Base-by-base conservation (phyloP, 1,139 yeast genomes). In the Scheffersomyces insectosa region DNA sequence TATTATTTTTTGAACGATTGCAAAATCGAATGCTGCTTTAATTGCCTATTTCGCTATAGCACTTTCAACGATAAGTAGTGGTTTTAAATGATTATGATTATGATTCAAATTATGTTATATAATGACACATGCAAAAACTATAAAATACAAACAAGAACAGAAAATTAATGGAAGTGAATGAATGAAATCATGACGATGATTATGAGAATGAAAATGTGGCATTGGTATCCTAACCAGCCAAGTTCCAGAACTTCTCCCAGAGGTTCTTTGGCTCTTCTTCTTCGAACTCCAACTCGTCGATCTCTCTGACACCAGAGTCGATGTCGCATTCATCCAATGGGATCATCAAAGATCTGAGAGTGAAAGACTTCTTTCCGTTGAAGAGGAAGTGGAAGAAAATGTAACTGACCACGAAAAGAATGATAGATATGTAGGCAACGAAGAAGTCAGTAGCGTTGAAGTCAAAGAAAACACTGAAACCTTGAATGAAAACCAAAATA, bases 401-500 rank as follows among this genome's bases (percentile, higher is more conserved):
- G 79, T 78, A 84, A 28, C 77, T 58, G 5, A 69, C 75, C 33
- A 71, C 72, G 63, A 82, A 82, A 44, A 85, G 62, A 38, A 83
- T 73, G 30, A 82, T 67, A 3, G 89, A 83, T 39, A 85, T 66
- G 56, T 85, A 85, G n/a, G 85, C 77, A 14, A 88, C 79, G 60
- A 84, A 80, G 67, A 85, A 85, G 38, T 68, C 68, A 4, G 79
- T 59, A 1, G 77, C 86, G 39, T 66, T 70, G 56, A 85, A 72
- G 36, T 67, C 70, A 42, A 77, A 81, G 68, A 84, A 85, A 2
- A 79, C 80, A 1, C 72, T 65, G 64, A 79, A 87, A 27, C 95
- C 95, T 66, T 87, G 91, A 48, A 88, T 73, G 53, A 86, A 69
- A 30, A 80, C 79, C 50, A 85, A 69, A 29, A 85, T 66, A 39